phyloP scores from a whole-genome alignment of 2,329 filamentous ascomycete genomes.

The Trichoderma koningiopsis region DNA sequence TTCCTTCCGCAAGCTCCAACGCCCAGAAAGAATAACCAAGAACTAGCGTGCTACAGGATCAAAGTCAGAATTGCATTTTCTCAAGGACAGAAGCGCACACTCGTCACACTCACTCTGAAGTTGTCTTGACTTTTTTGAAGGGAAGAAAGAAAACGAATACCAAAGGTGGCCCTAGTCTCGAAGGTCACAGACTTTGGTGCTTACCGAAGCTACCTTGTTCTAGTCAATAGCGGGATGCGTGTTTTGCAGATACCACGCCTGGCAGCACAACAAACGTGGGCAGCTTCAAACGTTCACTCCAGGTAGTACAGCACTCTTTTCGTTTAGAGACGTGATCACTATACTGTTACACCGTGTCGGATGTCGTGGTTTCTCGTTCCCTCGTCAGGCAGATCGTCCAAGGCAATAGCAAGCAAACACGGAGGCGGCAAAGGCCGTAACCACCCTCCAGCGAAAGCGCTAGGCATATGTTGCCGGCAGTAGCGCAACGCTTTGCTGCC shows the following conservation, averaged over 20 bases:
- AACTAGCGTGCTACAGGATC: background rate
- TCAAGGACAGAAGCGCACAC: background rate
- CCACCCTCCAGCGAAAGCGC: background rate
- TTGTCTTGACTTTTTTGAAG: background rate
- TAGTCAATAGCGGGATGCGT: background rate
- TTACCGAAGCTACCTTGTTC: background rate
- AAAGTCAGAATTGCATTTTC: background rate
- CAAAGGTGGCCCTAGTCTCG: background rate
- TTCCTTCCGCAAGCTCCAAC: background rate
- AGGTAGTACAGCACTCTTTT: background rate
- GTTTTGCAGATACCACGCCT: background rate
- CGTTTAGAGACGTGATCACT: background rate
- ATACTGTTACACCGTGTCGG: background rate
- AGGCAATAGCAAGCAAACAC: slow-evolving; percentile 1
- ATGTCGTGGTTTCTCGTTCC: background rate
- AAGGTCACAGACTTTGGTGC: background rate
- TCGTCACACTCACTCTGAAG: background rate
- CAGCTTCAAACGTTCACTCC: background rate
- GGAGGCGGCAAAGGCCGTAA: background rate
- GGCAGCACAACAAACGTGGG: background rate
- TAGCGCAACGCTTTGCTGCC: background rate
- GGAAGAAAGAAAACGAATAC: background rate
- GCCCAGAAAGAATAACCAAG: background rate
- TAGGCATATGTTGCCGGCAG: background rate
- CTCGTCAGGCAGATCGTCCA: background rate